Base-by-base conservation (phyloP, 192 early-diverging fungal species). In the Helicostylum pulchrum region DNA sequence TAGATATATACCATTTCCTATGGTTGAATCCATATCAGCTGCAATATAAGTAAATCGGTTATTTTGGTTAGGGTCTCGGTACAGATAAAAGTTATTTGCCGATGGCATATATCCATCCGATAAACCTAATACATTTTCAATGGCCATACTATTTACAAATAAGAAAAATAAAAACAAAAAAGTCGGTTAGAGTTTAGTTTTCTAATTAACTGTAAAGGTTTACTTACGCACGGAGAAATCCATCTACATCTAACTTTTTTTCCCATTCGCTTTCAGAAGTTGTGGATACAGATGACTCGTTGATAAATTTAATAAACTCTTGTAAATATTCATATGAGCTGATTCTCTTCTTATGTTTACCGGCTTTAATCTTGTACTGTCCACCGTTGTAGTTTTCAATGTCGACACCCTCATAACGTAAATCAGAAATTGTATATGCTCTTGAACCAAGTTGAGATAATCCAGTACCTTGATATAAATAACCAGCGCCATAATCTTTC, bases 21-120 rank as follows among this genome's bases (percentile, higher is more conserved):
- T 3, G 19, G 11, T 52, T 6, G 32, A 21, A 17, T 62, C 61
- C 4, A 51, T 32, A 36, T 62, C 61, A 9, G 47, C 42, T 11
- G 61, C 20, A 6, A 62, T 19, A 21, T 51, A 62, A 12, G 43
- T 51, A n/a, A 51, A 36, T 21, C 61, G 30, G 6, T 30, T 26
- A 17, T 11, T 23, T 21, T 36, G 31, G 1, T 49, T 34, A 14
- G 48, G 61, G 19, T 62, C 48, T 19, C 7, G 15, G n/a, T 62
- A 62, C 3, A 62, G n/a, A 31, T 50, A 62, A 36, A 49, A 62
- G 17, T 62, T 62, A 15, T 62, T 51, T 49, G 47, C 61, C n/a
- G 32, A 36, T 32, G 47, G 2, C 32, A 50, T 50, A n/a, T 50
- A 62, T 4, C 17, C 32, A 52, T 62, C 61, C 14, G 61, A 51